Percentiles rank a stretch among this genome's conserved stretches.
Evolutionary conservation across 1,284 basidiomycete genomes (phyloP).

Genomic region (Cryptococcus wingfieldii): DNA sequence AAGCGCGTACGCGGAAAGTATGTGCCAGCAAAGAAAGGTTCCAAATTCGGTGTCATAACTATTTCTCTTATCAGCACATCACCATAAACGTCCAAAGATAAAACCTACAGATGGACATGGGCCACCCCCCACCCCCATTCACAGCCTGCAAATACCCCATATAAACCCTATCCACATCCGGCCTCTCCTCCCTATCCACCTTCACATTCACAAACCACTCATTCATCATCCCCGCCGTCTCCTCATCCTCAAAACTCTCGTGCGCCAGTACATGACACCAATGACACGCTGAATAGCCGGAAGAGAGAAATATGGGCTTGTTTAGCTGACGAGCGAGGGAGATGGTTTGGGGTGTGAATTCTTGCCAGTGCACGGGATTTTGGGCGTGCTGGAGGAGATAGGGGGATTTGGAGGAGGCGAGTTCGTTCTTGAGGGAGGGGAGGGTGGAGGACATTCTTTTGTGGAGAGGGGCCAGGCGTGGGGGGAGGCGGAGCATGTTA

Average conservation of each 20-base stretch:
- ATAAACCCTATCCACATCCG: conserved; percentile 53
- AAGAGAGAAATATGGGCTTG: conserved; percentile 52
- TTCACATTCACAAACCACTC: conserved; percentile 53
- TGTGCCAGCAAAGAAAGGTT: conserved; percentile 52
- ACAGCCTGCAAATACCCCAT: conserved; percentile 52
- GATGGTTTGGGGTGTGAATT: conserved; percentile 51
- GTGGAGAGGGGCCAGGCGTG: no score
- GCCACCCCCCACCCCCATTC: background rate
- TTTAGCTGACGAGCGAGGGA: conserved; percentile 46
- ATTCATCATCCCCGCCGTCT: conserved; percentile 52
- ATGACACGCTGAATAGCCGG: conserved; percentile 51
- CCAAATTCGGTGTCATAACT: conserved; percentile 51
- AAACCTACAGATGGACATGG: background rate
- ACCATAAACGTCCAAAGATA: no score
- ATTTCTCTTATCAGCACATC: background rate
- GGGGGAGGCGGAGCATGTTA: no score
- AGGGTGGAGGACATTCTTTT: background rate
- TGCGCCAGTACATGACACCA: conserved; percentile 46
- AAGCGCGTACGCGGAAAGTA: conserved; percentile 49
- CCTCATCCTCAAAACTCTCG: conserved; percentile 52
- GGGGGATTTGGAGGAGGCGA: conserved; percentile 50
- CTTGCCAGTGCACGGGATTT: conserved; percentile 54
- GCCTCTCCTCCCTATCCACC: conserved; percentile 53
- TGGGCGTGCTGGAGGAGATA: conserved; percentile 52
- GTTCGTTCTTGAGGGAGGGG: conserved; percentile 32